Evolutionary conservation across 768 basidiomycete species (phyloP).

Genomic region (Mycena indigotica): DNA sequence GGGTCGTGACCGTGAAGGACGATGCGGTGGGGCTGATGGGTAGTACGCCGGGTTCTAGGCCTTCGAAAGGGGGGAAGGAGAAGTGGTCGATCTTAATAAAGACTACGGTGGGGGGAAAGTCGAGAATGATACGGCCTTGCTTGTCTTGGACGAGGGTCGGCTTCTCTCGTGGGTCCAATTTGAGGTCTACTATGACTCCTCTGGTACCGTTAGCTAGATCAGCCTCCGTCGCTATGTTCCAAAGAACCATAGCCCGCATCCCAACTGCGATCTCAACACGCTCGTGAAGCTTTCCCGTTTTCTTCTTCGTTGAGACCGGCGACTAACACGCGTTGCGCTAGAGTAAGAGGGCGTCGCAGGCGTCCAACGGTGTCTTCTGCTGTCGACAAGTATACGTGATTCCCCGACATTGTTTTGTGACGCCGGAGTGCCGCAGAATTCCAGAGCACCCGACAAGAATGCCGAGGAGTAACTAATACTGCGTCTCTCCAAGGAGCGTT

Average conservation of each 20-base stretch:
- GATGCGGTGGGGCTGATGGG: too few relatives aligned
- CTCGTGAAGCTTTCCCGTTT: slow-evolving; percentile 16
- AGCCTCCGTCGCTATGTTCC: too few relatives aligned
- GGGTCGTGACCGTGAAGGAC: too few relatives aligned
- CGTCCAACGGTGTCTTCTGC: background rate
- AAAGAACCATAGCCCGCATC: slow-evolving; percentile 36
- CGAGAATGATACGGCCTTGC: slow-evolving; percentile 4
- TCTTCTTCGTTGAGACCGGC: background rate
- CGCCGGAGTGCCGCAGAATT: background rate
- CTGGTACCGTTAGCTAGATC: slow-evolving; percentile 12
- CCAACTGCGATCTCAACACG: slow-evolving; percentile 29
- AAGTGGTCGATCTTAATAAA: slow-evolving; percentile 32
- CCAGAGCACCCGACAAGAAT: background rate
- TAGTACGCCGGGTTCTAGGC: too few relatives aligned
- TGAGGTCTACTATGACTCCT: background rate
- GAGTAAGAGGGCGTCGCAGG: slow-evolving; percentile 9
- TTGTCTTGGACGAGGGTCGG: background rate
- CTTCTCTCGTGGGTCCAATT: background rate
- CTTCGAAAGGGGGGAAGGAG: slow-evolving; percentile 11
- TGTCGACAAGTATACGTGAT: background rate
- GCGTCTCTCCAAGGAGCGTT: background rate
- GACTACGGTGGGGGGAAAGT: slow-evolving; percentile 26
- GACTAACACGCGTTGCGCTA: background rate
- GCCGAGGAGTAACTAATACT: background rate
- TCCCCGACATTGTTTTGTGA: background rate